phyloP scores from a whole-genome alignment of 78 protist genomes.

The Dictyostelium purpureum region DNA sequence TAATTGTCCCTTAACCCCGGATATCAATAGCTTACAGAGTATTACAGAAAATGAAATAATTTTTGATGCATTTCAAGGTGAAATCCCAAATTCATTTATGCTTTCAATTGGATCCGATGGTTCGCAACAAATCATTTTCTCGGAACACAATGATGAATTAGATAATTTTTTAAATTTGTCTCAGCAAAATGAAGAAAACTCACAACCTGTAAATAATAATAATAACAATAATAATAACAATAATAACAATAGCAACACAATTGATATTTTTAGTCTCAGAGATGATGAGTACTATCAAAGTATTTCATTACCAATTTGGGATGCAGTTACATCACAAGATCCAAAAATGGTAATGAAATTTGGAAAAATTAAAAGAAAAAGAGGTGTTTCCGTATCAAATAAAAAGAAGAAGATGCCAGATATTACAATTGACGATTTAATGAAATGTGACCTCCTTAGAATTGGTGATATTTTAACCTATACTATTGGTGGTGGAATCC shows the following conservation, averaged over 20 bases:
- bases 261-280: not conserved
- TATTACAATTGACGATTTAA: constrained; percentile 61
- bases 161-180: not conserved
- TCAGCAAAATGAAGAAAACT: no score
- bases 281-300: constrained; percentile 31
- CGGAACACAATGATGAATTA: not conserved
- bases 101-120: not conserved
- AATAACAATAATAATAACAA: not conserved
- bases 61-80: not conserved
- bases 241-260: not conserved
- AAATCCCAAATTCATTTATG: not conserved
- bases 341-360: constrained; percentile 14
- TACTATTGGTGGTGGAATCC: constrained; percentile 30
- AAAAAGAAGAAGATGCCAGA: constrained; percentile 30
- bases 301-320: constrained; percentile 67
- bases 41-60: no score
- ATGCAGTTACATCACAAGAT: constrained; percentile 70
- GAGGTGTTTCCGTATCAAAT: constrained; percentile 41
- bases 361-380: constrained; percentile 44
- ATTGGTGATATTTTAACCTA: constrained; percentile 56
- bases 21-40: no score
- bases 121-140: constrained; percentile 4
- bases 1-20: not conserved
- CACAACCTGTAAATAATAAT: no score
- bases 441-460: constrained; percentile 21